These are phyloP conservation scores for Mycoemilia scoparia DNA, from an alignment of 192 early-diverging fungal genomes.

Conservation along the genomic window DNA sequence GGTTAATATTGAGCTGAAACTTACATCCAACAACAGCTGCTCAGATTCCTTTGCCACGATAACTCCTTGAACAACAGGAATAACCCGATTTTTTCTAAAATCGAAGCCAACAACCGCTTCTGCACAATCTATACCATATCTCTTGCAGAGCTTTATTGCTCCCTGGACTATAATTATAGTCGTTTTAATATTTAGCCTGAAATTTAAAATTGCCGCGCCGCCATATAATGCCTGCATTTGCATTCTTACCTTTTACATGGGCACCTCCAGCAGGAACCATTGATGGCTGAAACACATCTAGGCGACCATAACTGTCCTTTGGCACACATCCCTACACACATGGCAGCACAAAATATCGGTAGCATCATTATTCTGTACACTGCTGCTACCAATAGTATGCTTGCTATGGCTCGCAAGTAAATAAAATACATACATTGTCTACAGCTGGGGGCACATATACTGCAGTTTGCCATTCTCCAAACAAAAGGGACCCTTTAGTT, in stretches of 20 bases:
- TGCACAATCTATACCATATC: conserved; percentile 61
- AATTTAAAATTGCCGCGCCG: no score
- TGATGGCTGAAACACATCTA: conserved; percentile 61
- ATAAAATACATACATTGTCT: no score
- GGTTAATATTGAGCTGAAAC: no score
- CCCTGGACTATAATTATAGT: no score
- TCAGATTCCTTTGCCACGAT: conserved; percentile 7
- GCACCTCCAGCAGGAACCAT: conserved; percentile 74
- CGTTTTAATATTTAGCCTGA: no score
- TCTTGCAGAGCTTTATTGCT: conserved; percentile 50
- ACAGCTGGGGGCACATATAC: conserved; percentile 40
- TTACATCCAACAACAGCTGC: conserved; percentile 15
- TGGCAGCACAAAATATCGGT: no score
- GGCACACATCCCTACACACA: conserved; percentile 69
- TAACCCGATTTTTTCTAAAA: conserved; percentile 8
- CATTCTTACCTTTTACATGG: conserved; percentile 43
- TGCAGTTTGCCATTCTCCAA: conserved; percentile 81
- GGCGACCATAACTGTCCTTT: conserved; percentile 59
- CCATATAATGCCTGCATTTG: no score
- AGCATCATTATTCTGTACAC: neutral
- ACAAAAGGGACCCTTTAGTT: conserved; percentile 18
- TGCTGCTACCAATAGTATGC: no score
- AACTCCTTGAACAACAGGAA: conserved; percentile 15
- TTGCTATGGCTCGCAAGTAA: no score
- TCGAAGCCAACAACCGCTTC: conserved; percentile 54